Conservation (phyloP, 352 stramenopile genomes). For the Phytophthora sp. region DNA sequence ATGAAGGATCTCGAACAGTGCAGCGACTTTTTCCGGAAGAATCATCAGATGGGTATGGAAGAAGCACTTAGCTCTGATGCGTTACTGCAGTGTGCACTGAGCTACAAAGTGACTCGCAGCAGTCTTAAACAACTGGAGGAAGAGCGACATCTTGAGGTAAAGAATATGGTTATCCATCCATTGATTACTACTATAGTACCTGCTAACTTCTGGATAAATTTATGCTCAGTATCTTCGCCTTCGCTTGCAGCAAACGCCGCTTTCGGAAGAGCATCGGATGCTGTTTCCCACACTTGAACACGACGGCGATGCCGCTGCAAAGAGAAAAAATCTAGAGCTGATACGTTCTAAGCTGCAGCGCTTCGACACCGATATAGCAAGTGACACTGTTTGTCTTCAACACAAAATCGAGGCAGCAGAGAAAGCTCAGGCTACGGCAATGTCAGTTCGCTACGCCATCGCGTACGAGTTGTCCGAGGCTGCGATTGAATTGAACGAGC, state of each 20-base stretch:
- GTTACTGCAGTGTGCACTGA: constrained; percentile 51
- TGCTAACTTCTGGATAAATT: constrained; percentile 1
- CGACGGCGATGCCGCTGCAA: constrained; percentile 38
- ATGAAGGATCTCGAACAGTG: constrained; percentile 81
- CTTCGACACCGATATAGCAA: constrained; percentile 74
- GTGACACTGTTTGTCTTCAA: constrained; percentile 71
- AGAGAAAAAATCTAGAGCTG: constrained; percentile 52
- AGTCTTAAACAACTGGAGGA: constrained; percentile 68
- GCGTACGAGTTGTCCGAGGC: constrained; percentile 72
- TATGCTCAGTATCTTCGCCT: constrained; percentile 72
- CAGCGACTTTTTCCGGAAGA: constrained; percentile 73
- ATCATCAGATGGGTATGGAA: constrained; percentile 58
- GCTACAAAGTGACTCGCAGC: constrained; percentile 72
- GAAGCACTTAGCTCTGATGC: constrained; percentile 42
- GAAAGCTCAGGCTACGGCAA: constrained; percentile 56
- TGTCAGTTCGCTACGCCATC: constrained; percentile 53
- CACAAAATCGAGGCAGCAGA: constrained; percentile 81
- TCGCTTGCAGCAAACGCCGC: constrained; percentile 61
- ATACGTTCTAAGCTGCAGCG: constrained; percentile 68
- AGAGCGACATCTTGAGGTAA: constrained; percentile 73
- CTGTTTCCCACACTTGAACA: constrained; percentile 74
- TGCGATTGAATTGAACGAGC: constrained; percentile 71
- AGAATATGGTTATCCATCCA: not conserved
- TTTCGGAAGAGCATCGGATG: constrained; percentile 68
- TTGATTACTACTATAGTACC: not conserved